Evolutionary conservation across 75 land plant species (phyloP), one percentile per base, ranked within the genome.

Genomic region (Gnetum montanum): DNA sequence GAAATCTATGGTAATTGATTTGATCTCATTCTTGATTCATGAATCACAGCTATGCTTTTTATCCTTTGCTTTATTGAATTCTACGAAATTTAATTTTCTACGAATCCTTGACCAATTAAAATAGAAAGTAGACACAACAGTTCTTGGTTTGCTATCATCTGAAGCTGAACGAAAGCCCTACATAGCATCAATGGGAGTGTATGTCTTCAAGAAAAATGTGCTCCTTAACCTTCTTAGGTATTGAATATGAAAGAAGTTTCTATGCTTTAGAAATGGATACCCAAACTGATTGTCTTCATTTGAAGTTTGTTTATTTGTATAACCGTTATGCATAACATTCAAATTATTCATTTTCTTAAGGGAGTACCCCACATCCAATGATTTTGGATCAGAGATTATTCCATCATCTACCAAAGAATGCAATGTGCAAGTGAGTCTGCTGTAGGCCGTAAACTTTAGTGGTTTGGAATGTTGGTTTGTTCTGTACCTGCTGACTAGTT

Each of bases 111-210:
- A n/a, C n/a, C n/a, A n/a, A n/a, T 43, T 69, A 41, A 10, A 47
- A 29, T 59, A 92, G 97, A 74, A 44, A 63, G 98, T 93, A 31
- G 98, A 93, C 48, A 93, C 98, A 40, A 85, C 87, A 8, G 82
- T 93, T 10, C 53, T 93, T 62, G 98, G 98, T 16, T 66, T 93
- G 54, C 70, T 90, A 38, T 50, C 54, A 30, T 86, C 85, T 43
- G 96, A 89, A 54, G 98, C 98, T 18, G 62, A 60, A 46, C 75
- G 72, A 63, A 79, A 79, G 49, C 98, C 90, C 26, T 93, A 93
- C 60, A 89, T 93, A 56, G 98, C 98, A 46, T 93, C 98, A 4
- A 93, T 93, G 98, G 98, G 98, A 31, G 90, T 93, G 31, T 93
- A 93, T 54, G 74, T 89, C 24, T 93, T 92, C 73, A 93, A 82